Evolutionary conservation across 176 grass and related monocot species (phyloP), one percentile per base, ranked within the genome.

Genomic region (Raddia distichophylla): DNA sequence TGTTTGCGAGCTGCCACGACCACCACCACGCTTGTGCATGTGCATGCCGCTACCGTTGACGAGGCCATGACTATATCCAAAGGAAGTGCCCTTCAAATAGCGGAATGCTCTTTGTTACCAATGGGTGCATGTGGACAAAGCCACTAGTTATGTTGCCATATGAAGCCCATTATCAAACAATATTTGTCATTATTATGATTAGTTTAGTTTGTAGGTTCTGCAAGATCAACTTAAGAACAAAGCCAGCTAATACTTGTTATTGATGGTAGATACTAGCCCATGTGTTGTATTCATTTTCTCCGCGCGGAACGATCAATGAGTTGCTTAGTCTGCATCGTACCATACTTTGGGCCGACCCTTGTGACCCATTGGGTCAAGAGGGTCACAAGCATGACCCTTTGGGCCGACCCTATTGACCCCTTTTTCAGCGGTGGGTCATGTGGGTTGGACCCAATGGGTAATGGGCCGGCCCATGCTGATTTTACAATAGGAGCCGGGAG

Each of bases 11-110:
- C 27, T 27, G 27, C 27, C 27, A 27, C 27, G 27, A 1, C 27
- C 27, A 27, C 27, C 27, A 27, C 27, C 27, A 27, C 27, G 27
- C 27, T 27, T 27, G 27, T 27, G 27, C 27, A 27, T 27, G 27
- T 27, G 27, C 27, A 27, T 27, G 27, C 27, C 27, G 27, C 27
- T 1, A 27, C 27, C 27, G 27, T 27, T 27, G 27, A 27, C 27
- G 27, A 27, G 27, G 27, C n/a, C n/a, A n/a, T n/a, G n/a, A n/a
- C 34, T 95, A 99, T 81, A 93, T 99, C 74, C 96, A 99, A 75
- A 91, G 96, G 85, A 99, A 95, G 86, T 99, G 96, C 77, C 96
- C 96, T n/a, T 99, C 67, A 86, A 83, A 68, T 27, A 27, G 52
- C 10, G 74, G 37, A 80, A 35, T 49, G 69, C 20, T 27, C 14